A percentile compares a stretch with the other conserved stretches of the same genome.
phyloP scores from a whole-genome alignment of 208 protist species.

The Trypanosoma platydactyli region DNA sequence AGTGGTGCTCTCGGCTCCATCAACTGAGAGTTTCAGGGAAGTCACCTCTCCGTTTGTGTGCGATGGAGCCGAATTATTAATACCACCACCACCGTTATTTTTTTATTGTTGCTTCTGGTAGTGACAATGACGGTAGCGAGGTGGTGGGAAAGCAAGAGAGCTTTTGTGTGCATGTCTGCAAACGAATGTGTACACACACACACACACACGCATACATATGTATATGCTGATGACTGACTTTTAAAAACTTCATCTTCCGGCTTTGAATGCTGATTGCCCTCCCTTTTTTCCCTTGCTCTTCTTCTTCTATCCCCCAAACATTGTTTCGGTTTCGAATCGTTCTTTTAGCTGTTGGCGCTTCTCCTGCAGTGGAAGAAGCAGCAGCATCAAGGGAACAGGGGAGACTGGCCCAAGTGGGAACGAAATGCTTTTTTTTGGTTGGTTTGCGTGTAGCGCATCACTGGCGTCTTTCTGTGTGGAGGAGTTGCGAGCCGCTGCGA shows the following conservation, averaged over 20 bases:
- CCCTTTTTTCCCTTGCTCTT: slow-evolving; percentile 2
- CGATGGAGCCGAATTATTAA: too few species aligned
- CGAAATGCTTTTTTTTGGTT: slow-evolving; percentile 62
- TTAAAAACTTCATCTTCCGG: background rate
- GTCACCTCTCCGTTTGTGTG: too few species aligned
- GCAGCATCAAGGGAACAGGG: background rate
- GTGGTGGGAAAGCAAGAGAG: too few species aligned
- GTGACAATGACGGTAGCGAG: too few species aligned
- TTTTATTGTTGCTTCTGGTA: too few species aligned
- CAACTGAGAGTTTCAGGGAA: too few species aligned
- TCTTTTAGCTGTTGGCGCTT: background rate
- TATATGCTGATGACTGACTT: background rate
- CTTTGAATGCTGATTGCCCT: background rate
- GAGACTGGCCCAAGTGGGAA: too few species aligned
- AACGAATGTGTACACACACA: too few species aligned
- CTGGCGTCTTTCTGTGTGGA: slow-evolving; percentile 52
- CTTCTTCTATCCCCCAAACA: background rate
- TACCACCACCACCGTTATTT: too few species aligned
- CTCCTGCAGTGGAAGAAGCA: background rate
- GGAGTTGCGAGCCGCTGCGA: slow-evolving; percentile 54
- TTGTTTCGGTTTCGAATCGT: background rate
- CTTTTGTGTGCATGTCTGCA: too few species aligned
- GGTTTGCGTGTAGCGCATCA: slow-evolving; percentile 66
- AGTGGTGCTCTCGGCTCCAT: background rate
- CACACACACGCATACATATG: slow-evolving; percentile 1